These are phyloP conservation scores for Vitis labrusca DNA, from an alignment of 164 flowering plant genomes.

Conservation along the genomic window DNA sequence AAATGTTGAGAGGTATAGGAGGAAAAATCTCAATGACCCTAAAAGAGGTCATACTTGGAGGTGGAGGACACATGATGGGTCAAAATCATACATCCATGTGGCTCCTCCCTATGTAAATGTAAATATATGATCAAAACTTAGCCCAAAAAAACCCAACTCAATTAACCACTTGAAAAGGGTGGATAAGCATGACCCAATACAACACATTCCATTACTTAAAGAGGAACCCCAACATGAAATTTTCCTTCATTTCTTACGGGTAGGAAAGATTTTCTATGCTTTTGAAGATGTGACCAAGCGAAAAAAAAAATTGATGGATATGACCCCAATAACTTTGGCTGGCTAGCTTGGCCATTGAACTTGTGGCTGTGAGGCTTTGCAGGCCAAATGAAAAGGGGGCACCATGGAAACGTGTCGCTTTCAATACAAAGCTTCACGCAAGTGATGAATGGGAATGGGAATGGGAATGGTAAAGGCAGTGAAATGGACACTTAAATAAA, in stretches of 20 bases:
- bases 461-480: not conserved
- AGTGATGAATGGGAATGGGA: constrained; percentile 5
- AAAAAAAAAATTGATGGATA: not conserved
- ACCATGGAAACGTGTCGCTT: constrained; percentile 11
- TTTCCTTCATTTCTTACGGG: constrained; percentile 18
- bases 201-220: constrained; percentile 5
- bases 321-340: not conserved
- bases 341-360: not conserved
- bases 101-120: too few species aligned
- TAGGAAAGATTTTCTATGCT: constrained; percentile 10
- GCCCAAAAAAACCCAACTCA: too few species aligned
- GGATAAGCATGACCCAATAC: too few species aligned
- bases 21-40: too few species aligned
- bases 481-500: too few species aligned
- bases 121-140: too few species aligned
- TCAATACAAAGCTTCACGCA: constrained; percentile 26
- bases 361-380: constrained; percentile 6
- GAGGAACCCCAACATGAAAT: constrained; percentile 15
- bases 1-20: too few species aligned
- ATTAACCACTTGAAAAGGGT: too few species aligned
- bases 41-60: too few species aligned
- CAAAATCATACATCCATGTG: too few species aligned
- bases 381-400: not conserved
- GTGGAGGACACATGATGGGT: too few species aligned
- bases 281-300: not conserved